These are phyloP conservation scores for Penicillium sp. DNA, from an alignment of 2,329 filamentous ascomycete genomes.

Conservation along the genomic window DNA sequence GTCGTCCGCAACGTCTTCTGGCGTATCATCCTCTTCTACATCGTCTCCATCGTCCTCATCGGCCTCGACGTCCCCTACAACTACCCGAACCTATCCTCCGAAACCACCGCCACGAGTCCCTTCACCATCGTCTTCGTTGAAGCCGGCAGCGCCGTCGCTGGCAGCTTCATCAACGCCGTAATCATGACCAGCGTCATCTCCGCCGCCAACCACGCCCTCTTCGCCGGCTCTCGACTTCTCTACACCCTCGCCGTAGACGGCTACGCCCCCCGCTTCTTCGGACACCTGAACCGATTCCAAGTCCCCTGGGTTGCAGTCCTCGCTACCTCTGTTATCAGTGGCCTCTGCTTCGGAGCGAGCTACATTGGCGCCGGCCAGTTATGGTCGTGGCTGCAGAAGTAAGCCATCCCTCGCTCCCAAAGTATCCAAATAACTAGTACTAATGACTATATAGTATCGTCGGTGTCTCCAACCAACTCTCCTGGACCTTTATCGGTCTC, in stretches of 20 bases:
- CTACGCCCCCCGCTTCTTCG: slow-evolving; percentile 51
- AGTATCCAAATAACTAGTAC: no score
- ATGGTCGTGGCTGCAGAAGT: slow-evolving; percentile 61
- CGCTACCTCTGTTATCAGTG: slow-evolving; percentile 46
- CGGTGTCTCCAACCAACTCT: slow-evolving; percentile 59
- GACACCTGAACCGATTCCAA: slow-evolving; percentile 41
- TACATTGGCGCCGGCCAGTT: slow-evolving; percentile 58
- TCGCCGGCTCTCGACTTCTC: slow-evolving; percentile 49
- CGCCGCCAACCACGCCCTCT: slow-evolving; percentile 53
- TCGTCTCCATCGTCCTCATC: slow-evolving; percentile 46
- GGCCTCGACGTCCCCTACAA: slow-evolving; percentile 54
- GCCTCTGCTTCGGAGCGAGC: slow-evolving; percentile 56
- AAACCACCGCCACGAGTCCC: slow-evolving; percentile 42
- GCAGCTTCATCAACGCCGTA: slow-evolving; percentile 54
- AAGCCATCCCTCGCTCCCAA: no score
- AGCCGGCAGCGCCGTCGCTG: slow-evolving; percentile 48
- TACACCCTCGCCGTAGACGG: slow-evolving; percentile 49
- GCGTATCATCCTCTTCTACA: slow-evolving; percentile 51
- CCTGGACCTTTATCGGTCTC: slow-evolving; percentile 55
- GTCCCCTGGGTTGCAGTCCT: slow-evolving; percentile 50
- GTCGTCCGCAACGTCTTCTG: slow-evolving; percentile 60
- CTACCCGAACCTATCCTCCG: slow-evolving; percentile 39
- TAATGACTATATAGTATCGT: no score
- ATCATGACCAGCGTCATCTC: slow-evolving; percentile 52
- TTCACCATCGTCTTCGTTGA: slow-evolving; percentile 56